A percentile compares a stretch with the other conserved stretches of the same genome.
Conservation (phyloP, 2,329 filamentous ascomycete species). For the Alternaria triticimaculans region DNA sequence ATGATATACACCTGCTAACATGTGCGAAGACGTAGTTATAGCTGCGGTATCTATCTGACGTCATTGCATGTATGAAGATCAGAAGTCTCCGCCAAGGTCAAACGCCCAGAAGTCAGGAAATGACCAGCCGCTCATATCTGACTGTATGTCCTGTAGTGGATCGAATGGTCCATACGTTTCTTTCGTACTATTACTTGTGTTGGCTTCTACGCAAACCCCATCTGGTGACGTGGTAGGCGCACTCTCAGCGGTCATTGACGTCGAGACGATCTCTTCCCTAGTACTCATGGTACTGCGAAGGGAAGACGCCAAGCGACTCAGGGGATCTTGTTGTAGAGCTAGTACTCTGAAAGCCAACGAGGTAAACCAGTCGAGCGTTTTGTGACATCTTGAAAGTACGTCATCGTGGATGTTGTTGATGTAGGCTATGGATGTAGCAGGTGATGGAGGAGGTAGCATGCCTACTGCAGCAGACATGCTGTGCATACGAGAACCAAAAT, state of each 20-base stretch:
- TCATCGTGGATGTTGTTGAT: constrained; percentile 23
- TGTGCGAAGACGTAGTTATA: background rate
- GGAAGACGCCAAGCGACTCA: constrained; percentile 26
- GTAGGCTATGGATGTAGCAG: constrained; percentile 24
- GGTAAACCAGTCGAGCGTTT: constrained; percentile 36
- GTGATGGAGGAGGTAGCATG: constrained; percentile 36
- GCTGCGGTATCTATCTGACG: background rate
- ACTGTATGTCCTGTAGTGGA: constrained; percentile 36
- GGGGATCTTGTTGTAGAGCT: constrained; percentile 38
- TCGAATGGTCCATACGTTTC: constrained; percentile 24
- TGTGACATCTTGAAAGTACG: constrained; percentile 29
- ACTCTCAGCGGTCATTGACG: background rate
- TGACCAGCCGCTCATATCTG: constrained; percentile 39
- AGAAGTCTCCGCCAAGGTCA: constrained; percentile 41
- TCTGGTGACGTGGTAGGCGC: constrained; percentile 11
- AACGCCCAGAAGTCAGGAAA: constrained; percentile 47
- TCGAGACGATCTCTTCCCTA: constrained; percentile 1
- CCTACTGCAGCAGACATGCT: constrained; percentile 35
- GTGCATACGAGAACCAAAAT: background rate
- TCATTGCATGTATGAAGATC: background rate
- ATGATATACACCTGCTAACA: background rate
- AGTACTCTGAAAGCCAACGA: constrained; percentile 37
- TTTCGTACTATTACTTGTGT: constrained; percentile 5
- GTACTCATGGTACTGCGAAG: constrained; percentile 26
- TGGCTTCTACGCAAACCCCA: constrained; percentile 11